Evolutionary conservation across 129 eudicot species (phyloP), one percentile per base, ranked within the genome.

Genomic region (Flaveria robusta): DNA sequence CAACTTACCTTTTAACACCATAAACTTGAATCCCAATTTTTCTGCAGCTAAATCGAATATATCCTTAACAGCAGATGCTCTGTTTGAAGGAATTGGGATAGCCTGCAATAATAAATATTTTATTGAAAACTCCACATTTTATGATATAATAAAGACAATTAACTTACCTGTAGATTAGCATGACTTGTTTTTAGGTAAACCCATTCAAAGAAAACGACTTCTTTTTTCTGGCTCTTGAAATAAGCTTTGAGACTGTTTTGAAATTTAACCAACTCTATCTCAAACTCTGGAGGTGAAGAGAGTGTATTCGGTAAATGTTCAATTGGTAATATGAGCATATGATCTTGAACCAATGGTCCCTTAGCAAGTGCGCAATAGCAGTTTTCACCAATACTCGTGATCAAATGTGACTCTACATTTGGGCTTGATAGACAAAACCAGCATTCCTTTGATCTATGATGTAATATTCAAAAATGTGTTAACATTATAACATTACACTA

Each of bases 341-440:
- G 99, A 83, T 94, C 94, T 66, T 81, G 88, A 62, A 91, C 88
- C 64, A 94, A 68, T 10, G 97, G 97, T 65, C 99, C 99, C 86
- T 94, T 94, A 64, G 99, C 85, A 70, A 94, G 85, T 1, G 97
- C 99, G 81, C 88, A 91, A 70, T 94, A 94, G 71, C 84, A 89
- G 71, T 81, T 74, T 59, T 91, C 99, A 20, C 96, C 97, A 52
- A 94, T 76, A 75, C 93, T 91, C 8, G 89, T 84, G 76, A 94
- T 91, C 56, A 94, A 59, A 87, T 94, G 97, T 0, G 96, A 91
- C 85, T 94, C 99, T 81, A 94, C 91, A 79, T 74, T 94, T 59
- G 97, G 97, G 80, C 97, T 94, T 51, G 99, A 94, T 81, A 94
- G 80, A 84, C 99, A 94, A 89, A 94, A 94, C 99, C 99, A 94